Evolutionary conservation across 805 yeast species (phyloP), one percentile per base, ranked within the genome.

Genomic region (Zygosaccharomyces kombuchaensis): DNA sequence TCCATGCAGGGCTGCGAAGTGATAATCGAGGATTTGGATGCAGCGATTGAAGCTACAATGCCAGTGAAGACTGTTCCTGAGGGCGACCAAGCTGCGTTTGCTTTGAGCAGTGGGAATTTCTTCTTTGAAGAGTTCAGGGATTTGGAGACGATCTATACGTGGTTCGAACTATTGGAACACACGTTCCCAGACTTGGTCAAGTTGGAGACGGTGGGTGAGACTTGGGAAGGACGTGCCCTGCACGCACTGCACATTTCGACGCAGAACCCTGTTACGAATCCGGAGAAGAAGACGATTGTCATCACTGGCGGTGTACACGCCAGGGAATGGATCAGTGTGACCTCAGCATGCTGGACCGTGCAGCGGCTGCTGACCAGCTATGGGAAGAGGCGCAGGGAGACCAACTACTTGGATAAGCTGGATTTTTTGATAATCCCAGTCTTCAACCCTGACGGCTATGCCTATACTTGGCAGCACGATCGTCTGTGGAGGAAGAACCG

Each of bases 381-480:
- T 54, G 80, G 77, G 17, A 53, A 54, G 0, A 63, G 60, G 13
- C 60, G 58, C 25, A 69, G 71, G 39, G 78, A 74, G 46, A 69
- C 70, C 4, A 65, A 63, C 26, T 79, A 70, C 48, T 64, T 87
- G 48, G 69, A 80, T 37, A 67, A 78, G 36, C 63, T 87, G 47
- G 91, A 87, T 57, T 84, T 85, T 55, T 62, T 86, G 27, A 80
- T 89, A 52, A 73, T 88, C 25, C 97, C 97, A 0, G 86, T 87
- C 9, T 76, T 82, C 64, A 89, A 89, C 59, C 96, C 96, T 1
- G 97, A 89, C 66, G 97, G 97, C 0, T 89, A 89, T 62, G 86
- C 73, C 10, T 84, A 84, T 62, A 73, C 95, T 2, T 89, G 96
- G 96, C 73, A 71, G 2, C 59, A 68, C 22, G 96, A 89, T 61